Evolutionary conservation across 495 filamentous ascomycete genomes (phyloP), one percentile per base, ranked within the genome.

Genomic region (Penicillium mononematosum): DNA sequence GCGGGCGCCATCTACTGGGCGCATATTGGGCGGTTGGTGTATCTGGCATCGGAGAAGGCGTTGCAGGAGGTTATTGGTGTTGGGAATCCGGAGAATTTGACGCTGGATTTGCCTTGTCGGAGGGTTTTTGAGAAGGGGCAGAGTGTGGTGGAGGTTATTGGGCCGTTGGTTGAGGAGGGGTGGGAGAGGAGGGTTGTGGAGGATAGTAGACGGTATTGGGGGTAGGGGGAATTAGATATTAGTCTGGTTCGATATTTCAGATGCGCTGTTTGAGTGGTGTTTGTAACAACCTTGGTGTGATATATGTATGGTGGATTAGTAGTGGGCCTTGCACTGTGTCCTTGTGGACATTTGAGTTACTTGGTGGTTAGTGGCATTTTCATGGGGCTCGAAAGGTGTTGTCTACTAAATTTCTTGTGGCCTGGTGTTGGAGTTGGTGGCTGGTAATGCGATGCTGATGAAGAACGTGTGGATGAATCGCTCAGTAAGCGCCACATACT

Each of bases 21-120:
- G 54, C 76, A 81, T 59, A 83, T 82, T 41, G 81, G 80, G 10
- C 68, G 80, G 6, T 64, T 83, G 55, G 71, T 83, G 27, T 83
- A 83, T 60, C 74, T 79, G 29, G 79, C 78, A 11, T 75, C 75
- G 49, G 79, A 82, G 65, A 73, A 75, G 53, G 71, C 74, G 54
- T 61, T 81, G 49, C 68, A 70, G 38, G 52, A 61, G 41, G 52
- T 82, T 52, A 80, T 76, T 0, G 80, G 78, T 3, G 65, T 60
- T 22, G 78, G 74, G 3, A 82, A 83, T 53, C 64, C 67, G 56
- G 76, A 79, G 61, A 83, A 83, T 55, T 76, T 82, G 49, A 82
- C 80, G 5, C 70, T 83, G 70, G 70, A 75, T 36, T 68, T 79
- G 69, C 76, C 76, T 51, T 80, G 79, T 50, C 75, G 74, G 8